A percentile compares a stretch with the other conserved stretches of the same genome.
phyloP scores from a whole-genome alignment of 148 eudicot species.

The Heliamphora exappendiculata region DNA sequence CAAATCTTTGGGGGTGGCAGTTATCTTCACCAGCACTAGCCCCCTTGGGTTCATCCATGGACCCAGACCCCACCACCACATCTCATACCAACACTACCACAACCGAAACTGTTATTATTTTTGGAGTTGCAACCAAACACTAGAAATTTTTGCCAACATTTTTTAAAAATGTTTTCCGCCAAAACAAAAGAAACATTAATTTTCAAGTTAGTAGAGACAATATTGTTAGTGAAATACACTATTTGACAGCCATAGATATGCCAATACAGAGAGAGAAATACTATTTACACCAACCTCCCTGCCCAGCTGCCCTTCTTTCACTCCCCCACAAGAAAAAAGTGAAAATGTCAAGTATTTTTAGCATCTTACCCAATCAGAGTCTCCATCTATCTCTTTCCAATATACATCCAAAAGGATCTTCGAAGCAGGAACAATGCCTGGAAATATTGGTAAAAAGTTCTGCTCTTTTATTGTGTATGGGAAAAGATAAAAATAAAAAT shows the following conservation, averaged over 20 bases:
- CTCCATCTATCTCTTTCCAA: constrained; percentile 82
- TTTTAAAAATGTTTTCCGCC: no score
- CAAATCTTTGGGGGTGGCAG: no score
- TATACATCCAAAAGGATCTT: constrained; percentile 58
- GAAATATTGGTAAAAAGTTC: constrained; percentile 7
- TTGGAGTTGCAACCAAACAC: no score
- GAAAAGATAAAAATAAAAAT: not conserved
- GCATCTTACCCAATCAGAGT: constrained; percentile 88
- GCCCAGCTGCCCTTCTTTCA: not conserved
- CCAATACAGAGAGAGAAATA: not conserved
- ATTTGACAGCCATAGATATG: not conserved
- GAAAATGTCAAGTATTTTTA: not conserved
- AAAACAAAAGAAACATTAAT: no score
- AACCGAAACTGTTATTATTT: no score
- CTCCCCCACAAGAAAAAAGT: not conserved
- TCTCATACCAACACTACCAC: no score
- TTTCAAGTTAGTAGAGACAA: not conserved
- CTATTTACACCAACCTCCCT: not conserved
- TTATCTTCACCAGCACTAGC: no score
- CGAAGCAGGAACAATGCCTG: constrained; percentile 69
- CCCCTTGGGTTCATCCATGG: no score
- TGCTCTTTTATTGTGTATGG: not conserved
- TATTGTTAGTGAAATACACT: not conserved
- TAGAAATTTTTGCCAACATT: no score
- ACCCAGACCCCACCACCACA: no score